Conservation (phyloP, 2,329 filamentous ascomycete species). For the Trichophyton benhamiae region DNA sequence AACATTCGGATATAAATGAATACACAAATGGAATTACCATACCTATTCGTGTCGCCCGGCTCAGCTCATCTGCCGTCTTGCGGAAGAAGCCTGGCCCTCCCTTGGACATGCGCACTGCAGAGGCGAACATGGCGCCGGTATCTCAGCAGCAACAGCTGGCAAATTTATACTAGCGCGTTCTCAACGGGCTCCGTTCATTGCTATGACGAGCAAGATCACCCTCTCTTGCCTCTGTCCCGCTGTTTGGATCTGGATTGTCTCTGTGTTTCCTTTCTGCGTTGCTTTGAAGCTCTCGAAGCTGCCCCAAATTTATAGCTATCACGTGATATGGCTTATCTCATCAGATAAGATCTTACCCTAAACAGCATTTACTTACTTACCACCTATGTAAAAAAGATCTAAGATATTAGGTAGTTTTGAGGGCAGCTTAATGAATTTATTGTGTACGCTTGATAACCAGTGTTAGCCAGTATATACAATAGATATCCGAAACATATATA, state of each 20-base stretch:
- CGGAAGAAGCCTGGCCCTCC: constrained; percentile 41
- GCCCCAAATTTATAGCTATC: background rate
- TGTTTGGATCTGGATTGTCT: background rate
- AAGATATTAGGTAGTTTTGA: background rate
- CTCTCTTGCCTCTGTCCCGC: background rate
- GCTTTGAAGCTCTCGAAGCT: background rate
- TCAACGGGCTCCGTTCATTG: background rate
- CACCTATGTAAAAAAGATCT: background rate
- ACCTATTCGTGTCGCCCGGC: constrained; percentile 45
- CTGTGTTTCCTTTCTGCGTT: background rate
- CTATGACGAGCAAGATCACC: background rate
- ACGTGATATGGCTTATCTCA: background rate
- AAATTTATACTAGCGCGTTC: background rate
- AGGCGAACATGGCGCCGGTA: constrained; percentile 25
- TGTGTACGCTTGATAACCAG: background rate
- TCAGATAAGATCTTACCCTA: background rate
- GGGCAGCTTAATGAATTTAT: background rate
- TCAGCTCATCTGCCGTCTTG: constrained; percentile 48
- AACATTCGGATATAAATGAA: background rate
- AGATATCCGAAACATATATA: background rate
- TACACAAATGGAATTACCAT: constrained; percentile 10
- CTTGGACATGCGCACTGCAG: constrained; percentile 27
- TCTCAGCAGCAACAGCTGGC: background rate
- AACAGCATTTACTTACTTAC: too few species aligned
- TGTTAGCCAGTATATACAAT: background rate